Base-by-base conservation (phyloP, 176 grass and related monocot genomes). In the Puccinellia tenuiflora region DNA sequence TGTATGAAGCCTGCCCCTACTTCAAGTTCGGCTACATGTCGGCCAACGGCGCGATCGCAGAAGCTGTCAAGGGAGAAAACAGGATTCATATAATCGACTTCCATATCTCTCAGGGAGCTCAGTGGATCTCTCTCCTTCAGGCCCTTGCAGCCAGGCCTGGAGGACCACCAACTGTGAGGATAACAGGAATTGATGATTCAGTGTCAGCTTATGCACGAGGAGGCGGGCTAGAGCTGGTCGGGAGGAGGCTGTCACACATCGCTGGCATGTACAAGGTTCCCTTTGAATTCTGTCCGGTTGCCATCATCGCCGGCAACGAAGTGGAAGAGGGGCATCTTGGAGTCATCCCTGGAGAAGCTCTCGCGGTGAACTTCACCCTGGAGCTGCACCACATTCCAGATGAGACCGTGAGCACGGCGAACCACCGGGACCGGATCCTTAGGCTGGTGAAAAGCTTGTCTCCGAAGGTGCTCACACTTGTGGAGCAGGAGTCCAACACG, bases 1-100 rank as follows among this genome's bases (percentile, higher is more conserved):
- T 99, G 26, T 99, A 99, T 15, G 93, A 99, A 79, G 85, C 89
- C 31, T 99, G 97, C 56, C 97, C 97, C 31, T 96, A 94, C 85
- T 90, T 99, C 89, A 99, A 99, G 48, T 99, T 99, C 25, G 96
- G 89, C 37, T 99, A 93, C 88, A 84, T 99, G 79, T 99, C 92
- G 0, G 96, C 96, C 0, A 99, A 99, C 1, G 89, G 91, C 11
- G 93, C 93, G 0, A 96, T 99, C 35, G 90, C 91, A 2, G 96
- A 99, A 77, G 91, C 89, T 47, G 79, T 99, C 39, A 93, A 88
- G 73, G 93, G 85, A 35, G 96, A 93, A 74, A 88, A 93, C 77
- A 89, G 80, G 81, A 81, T 99, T 60, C 96, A 99, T 55, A 92
- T 99, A 22, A 92, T 99, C 15, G 96, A 99, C 70, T 99, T 99